These are phyloP conservation scores for Dalechampia spathulata DNA, from an alignment of 441 rosid species.

Conservation along the genomic window DNA sequence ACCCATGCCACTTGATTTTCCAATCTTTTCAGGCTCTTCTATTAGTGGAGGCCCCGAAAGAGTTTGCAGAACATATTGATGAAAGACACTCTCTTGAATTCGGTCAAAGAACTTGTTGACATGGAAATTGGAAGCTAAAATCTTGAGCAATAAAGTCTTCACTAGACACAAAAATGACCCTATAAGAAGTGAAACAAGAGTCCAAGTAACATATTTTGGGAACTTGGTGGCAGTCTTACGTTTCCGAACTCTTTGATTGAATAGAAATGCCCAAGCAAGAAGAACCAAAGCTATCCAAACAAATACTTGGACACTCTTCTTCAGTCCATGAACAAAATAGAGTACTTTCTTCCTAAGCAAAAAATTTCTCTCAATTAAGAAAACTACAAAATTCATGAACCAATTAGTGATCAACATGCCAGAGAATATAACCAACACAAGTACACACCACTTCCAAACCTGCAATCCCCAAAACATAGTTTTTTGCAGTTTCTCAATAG, in stretches of 20 bases:
- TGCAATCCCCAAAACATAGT: slow-evolving; percentile 44
- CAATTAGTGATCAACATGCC: slow-evolving; percentile 66
- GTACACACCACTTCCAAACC: slow-evolving; percentile 79
- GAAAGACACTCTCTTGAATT: slow-evolving; percentile 75
- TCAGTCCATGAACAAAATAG: slow-evolving; percentile 85
- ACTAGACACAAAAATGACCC: slow-evolving; percentile 63
- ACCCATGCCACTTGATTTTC: slow-evolving; percentile 37
- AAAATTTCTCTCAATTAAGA: slow-evolving; percentile 68
- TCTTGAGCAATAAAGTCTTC: slow-evolving; percentile 63
- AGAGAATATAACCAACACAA: slow-evolving; percentile 61
- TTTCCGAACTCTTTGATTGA: slow-evolving; percentile 32
- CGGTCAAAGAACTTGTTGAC: slow-evolving; percentile 78
- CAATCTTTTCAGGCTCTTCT: slow-evolving; percentile 52
- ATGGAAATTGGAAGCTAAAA: slow-evolving; percentile 77
- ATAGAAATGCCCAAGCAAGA: slow-evolving; percentile 52
- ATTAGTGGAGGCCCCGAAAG: slow-evolving; percentile 73
- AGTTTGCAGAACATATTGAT: slow-evolving; percentile 71
- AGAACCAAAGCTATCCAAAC: slow-evolving; percentile 66
- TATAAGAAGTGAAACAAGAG: slow-evolving; percentile 47
- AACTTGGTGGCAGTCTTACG: slow-evolving; percentile 36
- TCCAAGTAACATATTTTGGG: slow-evolving; percentile 48
- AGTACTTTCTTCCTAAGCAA: slow-evolving; percentile 66
- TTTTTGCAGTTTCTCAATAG: slow-evolving; percentile 25
- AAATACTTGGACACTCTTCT: slow-evolving; percentile 73
- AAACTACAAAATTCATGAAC: slow-evolving; percentile 65